phyloP scores from a whole-genome alignment of 176 grass and related monocot genomes.

The Miscanthus lutarioriparius region DNA sequence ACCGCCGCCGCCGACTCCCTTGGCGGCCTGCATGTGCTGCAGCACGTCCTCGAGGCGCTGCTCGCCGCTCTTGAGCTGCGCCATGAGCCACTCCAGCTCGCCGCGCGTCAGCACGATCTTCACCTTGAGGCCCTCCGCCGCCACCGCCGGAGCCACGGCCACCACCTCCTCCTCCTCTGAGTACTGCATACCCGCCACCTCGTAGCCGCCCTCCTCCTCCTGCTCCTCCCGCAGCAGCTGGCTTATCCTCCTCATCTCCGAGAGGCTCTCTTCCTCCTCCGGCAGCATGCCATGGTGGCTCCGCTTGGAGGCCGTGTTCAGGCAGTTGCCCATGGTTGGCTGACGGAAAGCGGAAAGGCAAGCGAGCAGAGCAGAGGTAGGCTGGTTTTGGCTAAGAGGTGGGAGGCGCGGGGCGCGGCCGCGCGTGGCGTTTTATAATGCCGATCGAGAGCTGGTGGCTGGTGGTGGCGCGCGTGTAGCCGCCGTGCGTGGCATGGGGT shows the following conservation, averaged over 20 bases:
- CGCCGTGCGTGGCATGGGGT: neutral
- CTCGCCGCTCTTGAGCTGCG: constrained; percentile 71
- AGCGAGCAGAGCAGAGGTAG: neutral
- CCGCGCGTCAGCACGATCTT: constrained; percentile 66
- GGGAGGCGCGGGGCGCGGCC: neutral
- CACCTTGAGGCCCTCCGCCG: constrained; percentile 50
- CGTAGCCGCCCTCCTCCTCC: neutral
- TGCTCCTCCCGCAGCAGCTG: constrained; percentile 29
- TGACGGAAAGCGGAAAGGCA: neutral
- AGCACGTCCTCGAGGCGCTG: constrained; percentile 66
- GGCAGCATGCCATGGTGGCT: neutral
- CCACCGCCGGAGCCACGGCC: neutral
- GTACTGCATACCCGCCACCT: neutral
- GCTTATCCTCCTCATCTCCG: constrained; percentile 25
- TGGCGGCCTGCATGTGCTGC: constrained; percentile 39
- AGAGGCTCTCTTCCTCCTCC: constrained; percentile 8
- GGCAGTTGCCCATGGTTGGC: constrained; percentile 55
- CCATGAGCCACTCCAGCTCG: constrained; percentile 83
- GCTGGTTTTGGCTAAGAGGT: neutral
- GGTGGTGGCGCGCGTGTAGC: neutral
- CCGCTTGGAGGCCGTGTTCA: constrained; percentile 28
- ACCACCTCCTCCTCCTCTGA: neutral
- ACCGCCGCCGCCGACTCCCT: neutral
- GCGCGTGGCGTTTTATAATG: neutral
- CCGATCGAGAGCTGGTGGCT: neutral